Evolutionary conservation across 768 basidiomycete species (phyloP).

Genomic region (Mycena capillaripes): DNA sequence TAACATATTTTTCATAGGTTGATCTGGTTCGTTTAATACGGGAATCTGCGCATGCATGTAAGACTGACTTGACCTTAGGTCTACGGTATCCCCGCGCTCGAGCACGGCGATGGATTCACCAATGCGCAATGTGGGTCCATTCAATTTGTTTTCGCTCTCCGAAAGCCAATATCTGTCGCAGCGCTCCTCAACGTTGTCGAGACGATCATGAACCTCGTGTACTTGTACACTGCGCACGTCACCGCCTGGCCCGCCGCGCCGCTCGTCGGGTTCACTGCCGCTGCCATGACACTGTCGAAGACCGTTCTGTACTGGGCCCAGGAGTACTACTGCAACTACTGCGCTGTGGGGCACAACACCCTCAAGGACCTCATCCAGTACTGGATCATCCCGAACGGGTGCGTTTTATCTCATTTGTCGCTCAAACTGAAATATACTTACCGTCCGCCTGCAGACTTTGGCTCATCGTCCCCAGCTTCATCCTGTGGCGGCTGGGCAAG

Average conservation of each 20-base stretch:
- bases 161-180: constrained; percentile 43
- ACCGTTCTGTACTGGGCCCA: constrained; percentile 87
- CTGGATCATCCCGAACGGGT: constrained; percentile 89
- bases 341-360: constrained; percentile 82
- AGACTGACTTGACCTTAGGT: constrained; percentile 55
- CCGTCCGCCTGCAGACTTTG: constrained; percentile 67
- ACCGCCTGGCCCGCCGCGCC: constrained; percentile 74
- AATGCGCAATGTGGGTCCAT: constrained; percentile 82
- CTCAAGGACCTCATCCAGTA: constrained; percentile 62
- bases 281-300: constrained; percentile 87
- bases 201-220: constrained; percentile 78
- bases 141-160: background rate
- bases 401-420: constrained; percentile 41
- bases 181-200: constrained; percentile 87
- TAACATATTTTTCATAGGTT: constrained; percentile 40
- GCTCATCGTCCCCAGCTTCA: constrained; percentile 78
- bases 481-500: constrained; percentile 70
- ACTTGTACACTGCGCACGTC: constrained; percentile 83
- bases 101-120: constrained; percentile 82
- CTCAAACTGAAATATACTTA: background rate
- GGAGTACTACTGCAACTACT: constrained; percentile 84
- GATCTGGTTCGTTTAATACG: constrained; percentile 48
- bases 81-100: constrained; percentile 79
- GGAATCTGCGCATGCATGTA: background rate
- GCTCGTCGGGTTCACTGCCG: constrained; percentile 79